A percentile compares a stretch with the other conserved stretches of the same genome.
Evolutionary conservation across 2,329 filamentous ascomycete genomes (phyloP).

Genomic region (Ophiostoma angusticollis): DNA sequence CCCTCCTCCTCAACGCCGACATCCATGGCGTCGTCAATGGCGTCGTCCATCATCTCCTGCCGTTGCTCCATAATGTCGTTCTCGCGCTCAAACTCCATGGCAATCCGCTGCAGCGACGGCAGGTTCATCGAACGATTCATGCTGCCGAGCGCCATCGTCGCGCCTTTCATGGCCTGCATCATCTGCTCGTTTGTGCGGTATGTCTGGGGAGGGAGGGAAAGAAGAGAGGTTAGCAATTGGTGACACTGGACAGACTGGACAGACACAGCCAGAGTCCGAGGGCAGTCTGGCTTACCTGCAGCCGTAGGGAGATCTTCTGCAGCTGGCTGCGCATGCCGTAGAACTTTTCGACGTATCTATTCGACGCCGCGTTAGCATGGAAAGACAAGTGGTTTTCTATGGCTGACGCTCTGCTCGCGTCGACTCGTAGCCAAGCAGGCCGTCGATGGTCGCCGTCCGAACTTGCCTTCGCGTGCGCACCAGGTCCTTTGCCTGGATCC

Average conservation of each 20-base stretch:
- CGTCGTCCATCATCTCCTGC: conserved; percentile 99
- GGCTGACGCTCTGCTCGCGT: not conserved
- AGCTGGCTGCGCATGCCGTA: conserved; percentile 96
- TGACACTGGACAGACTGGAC: not conserved
- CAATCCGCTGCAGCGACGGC: conserved; percentile 85
- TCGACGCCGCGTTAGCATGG: not conserved
- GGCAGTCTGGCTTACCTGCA: conserved; percentile 54
- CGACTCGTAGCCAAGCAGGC: too few relatives aligned
- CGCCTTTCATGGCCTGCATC: conserved; percentile 99
- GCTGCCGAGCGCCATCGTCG: conserved; percentile 79
- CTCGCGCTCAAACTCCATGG: conserved; percentile 97
- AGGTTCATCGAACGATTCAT: conserved; percentile 99
- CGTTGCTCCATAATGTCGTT: conserved; percentile 99
- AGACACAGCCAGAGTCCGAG: too few relatives aligned
- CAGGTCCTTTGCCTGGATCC: conserved; percentile 95
- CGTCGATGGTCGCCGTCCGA: not conserved
- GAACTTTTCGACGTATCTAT: conserved; percentile 91
- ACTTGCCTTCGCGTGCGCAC: conserved; percentile 71
- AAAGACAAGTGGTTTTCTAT: not conserved
- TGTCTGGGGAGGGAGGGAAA: conserved; percentile 43
- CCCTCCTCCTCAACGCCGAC: conserved; percentile 84
- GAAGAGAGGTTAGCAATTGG: not conserved
- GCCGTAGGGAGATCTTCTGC: conserved; percentile 86
- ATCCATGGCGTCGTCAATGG: conserved; percentile 92
- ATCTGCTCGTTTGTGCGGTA: conserved; percentile 98